phyloP scores from a whole-genome alignment of 108 stramenopile species.

The Skeletonema marinoi region DNA sequence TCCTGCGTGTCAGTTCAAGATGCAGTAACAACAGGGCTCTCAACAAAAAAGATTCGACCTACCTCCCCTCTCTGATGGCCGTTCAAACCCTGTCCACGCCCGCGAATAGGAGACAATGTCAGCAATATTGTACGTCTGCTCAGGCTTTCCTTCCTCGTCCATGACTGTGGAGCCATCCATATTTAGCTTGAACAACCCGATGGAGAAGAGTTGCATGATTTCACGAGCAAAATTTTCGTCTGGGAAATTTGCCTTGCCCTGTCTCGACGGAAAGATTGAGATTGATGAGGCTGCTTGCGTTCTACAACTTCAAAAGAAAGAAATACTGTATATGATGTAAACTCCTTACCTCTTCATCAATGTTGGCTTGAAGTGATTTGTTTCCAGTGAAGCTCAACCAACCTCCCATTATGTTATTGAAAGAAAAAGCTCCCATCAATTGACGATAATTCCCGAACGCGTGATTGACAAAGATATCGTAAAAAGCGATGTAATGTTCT shows the following conservation, averaged over 20 bases:
- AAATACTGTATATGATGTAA: no score
- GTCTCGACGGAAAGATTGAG: no score
- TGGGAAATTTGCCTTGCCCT: background rate
- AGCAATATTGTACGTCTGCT: slow-evolving; percentile 46
- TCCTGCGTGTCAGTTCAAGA: slow-evolving; percentile 43
- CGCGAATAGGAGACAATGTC: slow-evolving; percentile 56
- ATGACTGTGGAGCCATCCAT: slow-evolving; percentile 45
- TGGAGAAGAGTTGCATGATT: slow-evolving; percentile 56
- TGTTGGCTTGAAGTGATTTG: no score
- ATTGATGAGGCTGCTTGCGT: no score
- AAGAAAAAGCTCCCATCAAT: background rate
- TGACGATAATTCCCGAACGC: slow-evolving; percentile 46
- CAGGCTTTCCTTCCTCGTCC: slow-evolving; percentile 33
- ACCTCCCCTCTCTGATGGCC: no score
- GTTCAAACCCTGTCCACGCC: slow-evolving; percentile 45
- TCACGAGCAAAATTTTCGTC: slow-evolving; percentile 32
- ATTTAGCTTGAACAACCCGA: slow-evolving; percentile 47
- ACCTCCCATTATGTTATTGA: no score
- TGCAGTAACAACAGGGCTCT: background rate
- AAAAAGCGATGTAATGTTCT: slow-evolving; percentile 18
- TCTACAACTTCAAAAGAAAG: no score
- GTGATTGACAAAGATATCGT: slow-evolving; percentile 47
- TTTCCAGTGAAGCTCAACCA: no score
- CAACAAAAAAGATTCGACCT: no score
- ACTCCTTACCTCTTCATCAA: no score